Evolutionary conservation across 257 asterid species (phyloP), one percentile per base, ranked within the genome.

Genomic region (Ehretia macrophylla): DNA sequence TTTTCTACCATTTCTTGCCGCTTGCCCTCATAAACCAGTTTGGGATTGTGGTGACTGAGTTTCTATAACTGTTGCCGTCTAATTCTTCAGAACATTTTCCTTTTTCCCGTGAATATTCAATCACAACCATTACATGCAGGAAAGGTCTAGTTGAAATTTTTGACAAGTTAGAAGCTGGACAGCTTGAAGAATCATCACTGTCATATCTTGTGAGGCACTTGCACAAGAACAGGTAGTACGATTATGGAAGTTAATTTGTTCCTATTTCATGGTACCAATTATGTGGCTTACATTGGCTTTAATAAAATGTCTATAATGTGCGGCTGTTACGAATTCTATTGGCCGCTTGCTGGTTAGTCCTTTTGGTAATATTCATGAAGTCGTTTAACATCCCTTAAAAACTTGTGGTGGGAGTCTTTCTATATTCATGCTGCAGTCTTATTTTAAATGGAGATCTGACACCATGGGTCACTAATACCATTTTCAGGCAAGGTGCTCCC

Each of bases 141-240:
- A 85, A 79, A 77, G 84, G 91, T 70, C 80, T 92, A 14, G 95
- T 86, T 59, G 85, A 83, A 61, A 55, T 88, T 75, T 78, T 88
- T 72, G 94, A 88, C 65, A 78, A 76, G 79, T 51, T 86, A 71
- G 96, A 86, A 65, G 78, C 76, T 55, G 95, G 96, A 55, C 66
- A 48, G 75, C 85, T 85, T 32, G 75, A 67, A 63, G 76, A 71
- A 68, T 70, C 77, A 48, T 74, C 86, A 59, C 60, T 83, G 62
- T 67, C 86, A 11, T 83, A 32, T 65, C 85, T 58, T 58, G 92
- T 91, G 69, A 72, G 70, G 79, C 75, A 79, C 56, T 70, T 85
- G 80, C 98, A 91, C 66, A 78, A 68, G 69, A 76, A 72, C 81
- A 85, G 96, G 96, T 87, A 42, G 16, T 42, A 42, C 8, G 16